Percentiles rank a stretch among this genome's conserved stretches.
Conservation (phyloP, 306 rosid species). For the Aeschynomene evenia region DNA sequence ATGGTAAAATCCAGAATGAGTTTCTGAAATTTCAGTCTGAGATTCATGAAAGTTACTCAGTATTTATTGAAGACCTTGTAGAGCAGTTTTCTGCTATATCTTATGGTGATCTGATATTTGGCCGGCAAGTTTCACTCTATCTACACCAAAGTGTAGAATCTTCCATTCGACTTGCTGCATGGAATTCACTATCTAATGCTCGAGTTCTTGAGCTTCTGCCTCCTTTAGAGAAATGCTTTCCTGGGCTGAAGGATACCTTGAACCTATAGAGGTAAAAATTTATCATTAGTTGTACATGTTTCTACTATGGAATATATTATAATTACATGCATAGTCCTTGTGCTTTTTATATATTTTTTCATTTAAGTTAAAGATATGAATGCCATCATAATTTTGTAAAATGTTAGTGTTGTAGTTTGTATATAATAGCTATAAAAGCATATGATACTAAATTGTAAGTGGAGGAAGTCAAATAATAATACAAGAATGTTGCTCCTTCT, state of each 20-base stretch:
- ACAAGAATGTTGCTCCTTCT: neutral
- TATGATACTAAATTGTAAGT: neutral
- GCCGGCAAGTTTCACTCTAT: slow-evolving; percentile 89
- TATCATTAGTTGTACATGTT: neutral
- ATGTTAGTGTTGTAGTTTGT: slow-evolving; percentile 22
- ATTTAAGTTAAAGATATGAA: neutral
- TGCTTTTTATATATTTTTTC: neutral
- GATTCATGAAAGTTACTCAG: slow-evolving; percentile 70
- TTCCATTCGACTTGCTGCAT: slow-evolving; percentile 70
- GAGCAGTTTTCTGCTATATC: slow-evolving; percentile 89
- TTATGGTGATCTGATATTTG: slow-evolving; percentile 78
- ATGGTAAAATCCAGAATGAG: slow-evolving; percentile 44
- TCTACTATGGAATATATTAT: neutral
- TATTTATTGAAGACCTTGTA: slow-evolving; percentile 76
- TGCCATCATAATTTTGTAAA: slow-evolving; percentile 2
- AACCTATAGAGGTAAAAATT: slow-evolving; percentile 76
- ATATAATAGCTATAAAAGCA: neutral
- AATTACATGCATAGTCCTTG: neutral
- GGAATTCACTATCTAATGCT: slow-evolving; percentile 75
- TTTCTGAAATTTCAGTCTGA: slow-evolving; percentile 71
- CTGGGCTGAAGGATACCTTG: slow-evolving; percentile 75
- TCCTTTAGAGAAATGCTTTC: slow-evolving; percentile 66
- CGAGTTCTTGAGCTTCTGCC: slow-evolving; percentile 92
- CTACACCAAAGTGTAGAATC: slow-evolving; percentile 74
- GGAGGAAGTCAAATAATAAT: neutral